A percentile compares a stretch with the other conserved stretches of the same genome.
These are phyloP conservation scores for Prorocentrum cordatum DNA, from an alignment of 169 alveolate genomes.

Conservation along the genomic window DNA sequence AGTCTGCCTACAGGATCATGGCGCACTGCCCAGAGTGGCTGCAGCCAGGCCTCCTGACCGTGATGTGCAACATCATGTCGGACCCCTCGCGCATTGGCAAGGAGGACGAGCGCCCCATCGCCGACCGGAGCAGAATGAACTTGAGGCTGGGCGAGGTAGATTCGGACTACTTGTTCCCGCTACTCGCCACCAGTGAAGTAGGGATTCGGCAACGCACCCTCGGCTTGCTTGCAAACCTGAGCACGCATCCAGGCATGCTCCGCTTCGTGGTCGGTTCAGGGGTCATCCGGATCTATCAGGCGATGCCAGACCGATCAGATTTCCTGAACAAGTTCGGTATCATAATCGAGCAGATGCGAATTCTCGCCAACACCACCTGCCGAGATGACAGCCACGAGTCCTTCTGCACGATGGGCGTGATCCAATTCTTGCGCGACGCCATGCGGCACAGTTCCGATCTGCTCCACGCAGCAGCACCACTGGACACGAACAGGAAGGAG, in stretches of 20 bases:
- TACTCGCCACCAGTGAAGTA: not conserved
- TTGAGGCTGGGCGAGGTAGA: not conserved
- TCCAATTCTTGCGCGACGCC: not conserved
- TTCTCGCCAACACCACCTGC: not conserved
- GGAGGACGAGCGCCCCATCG: too few relatives aligned
- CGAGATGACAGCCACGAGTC: not conserved
- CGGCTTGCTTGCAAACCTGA: not conserved
- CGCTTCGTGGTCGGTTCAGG: not conserved
- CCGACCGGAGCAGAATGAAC: too few relatives aligned
- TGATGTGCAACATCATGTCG: not conserved
- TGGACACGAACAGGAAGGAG: too few relatives aligned
- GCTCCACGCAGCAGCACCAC: too few relatives aligned
- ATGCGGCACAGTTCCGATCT: not conserved
- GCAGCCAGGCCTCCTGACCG: not conserved
- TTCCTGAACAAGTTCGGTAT: not conserved
- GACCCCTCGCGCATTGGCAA: not conserved
- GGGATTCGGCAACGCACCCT: not conserved
- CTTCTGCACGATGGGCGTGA: not conserved
- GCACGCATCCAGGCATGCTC: not conserved
- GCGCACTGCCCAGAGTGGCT: not conserved
- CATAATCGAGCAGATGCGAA: not conserved
- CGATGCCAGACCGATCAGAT: not conserved
- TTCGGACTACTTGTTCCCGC: not conserved
- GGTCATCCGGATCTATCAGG: not conserved
- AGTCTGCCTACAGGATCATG: not conserved